phyloP scores from a whole-genome alignment of 768 basidiomycete genomes.

The Tricholoma flavovirens region DNA sequence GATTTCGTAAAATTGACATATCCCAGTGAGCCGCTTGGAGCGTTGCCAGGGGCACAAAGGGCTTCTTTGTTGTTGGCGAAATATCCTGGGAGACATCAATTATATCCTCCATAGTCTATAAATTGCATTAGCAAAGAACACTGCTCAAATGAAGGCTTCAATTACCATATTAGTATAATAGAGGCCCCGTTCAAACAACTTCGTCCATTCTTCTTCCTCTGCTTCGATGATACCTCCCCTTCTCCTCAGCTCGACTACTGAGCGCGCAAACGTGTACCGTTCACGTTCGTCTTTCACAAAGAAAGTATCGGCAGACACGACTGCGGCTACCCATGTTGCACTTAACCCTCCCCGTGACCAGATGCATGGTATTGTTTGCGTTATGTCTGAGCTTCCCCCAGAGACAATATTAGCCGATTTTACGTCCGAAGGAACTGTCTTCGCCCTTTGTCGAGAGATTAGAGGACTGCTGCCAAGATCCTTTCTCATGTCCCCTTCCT shows the following conservation, averaged over 20 bases:
- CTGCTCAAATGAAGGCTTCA: conserved; percentile 1
- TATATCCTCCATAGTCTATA: conserved; percentile 76
- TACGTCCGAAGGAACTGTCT: conserved; percentile 13
- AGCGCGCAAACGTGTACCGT: conserved; percentile 71
- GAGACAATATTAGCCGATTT: conserved; percentile 3
- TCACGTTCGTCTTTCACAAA: conserved; percentile 77
- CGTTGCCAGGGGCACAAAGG: conserved; percentile 61
- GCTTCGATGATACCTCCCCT: conserved; percentile 43
- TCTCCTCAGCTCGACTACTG: conserved; percentile 71
- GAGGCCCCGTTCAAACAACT: conserved; percentile 70
- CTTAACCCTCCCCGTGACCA: conserved; percentile 73
- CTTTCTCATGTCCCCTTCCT: conserved; percentile 12
- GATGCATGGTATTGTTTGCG: conserved; percentile 41
- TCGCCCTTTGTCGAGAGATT: conserved; percentile 16
- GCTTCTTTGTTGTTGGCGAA: conserved; percentile 62
- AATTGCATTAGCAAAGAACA: conserved; percentile 2
- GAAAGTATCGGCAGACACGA: conserved; percentile 73
- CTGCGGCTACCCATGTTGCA: conserved; percentile 66
- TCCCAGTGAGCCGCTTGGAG: conserved; percentile 80
- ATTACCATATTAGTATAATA: conserved; percentile 85
- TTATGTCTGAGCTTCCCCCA: conserved; percentile 8
- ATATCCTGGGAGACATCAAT: conserved; percentile 67
- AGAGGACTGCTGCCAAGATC: background rate
- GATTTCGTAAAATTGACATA: conserved; percentile 60
- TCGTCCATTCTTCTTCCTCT: conserved; percentile 68